Evolutionary conservation across 106 monocot species (phyloP), one percentile per base, ranked within the genome.

Genomic region (Dactylorhiza incarnata): DNA sequence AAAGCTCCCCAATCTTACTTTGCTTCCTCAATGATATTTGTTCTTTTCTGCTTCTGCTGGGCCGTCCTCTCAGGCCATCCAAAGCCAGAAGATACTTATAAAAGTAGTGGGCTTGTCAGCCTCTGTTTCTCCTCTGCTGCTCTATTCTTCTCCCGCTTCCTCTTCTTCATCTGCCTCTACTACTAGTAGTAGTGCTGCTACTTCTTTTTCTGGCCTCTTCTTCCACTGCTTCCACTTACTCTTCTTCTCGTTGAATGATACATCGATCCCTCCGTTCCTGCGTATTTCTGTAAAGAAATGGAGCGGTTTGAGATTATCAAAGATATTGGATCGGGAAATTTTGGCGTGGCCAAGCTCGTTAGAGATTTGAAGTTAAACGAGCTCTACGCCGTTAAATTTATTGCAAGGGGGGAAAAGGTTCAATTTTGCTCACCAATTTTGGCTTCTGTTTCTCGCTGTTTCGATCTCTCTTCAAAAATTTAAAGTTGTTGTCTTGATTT

Each of bases 321-420:
- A 52, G 85, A 81, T 78, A 80, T 85, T 48, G 85, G 85, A 10
- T 78, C 85, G 14, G 85, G 85, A 0, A 85, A 85, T 37, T 85
- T 85, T 53, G 85, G 85, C 1, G 81, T 85, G 6, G 81, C 85
- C 26, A 85, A 85, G 80, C 65, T 85, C 55, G 70, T 85, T 48
- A 81, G 81, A 45, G 85, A 85, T 74, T 9, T 77, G 0, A 45
- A 59, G 56, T 81, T 74, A 49, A 75, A 78, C 8, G 77, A 85
- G 74, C 78, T 81, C 54, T 81, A 72, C 69, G 85, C 85, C 45
- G 78, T 85, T 51, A 85, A 85, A 74, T 78, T 85, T 58, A 85
- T 85, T 22, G 85, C 81, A 58, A 81, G 81, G 71, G 85, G 85
- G 12, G 74, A 81, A 19, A 85, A 78, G 85, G 85, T 84, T 51